Evolutionary conservation across 2,329 filamentous ascomycete genomes (phyloP), one percentile per base, ranked within the genome.

Genomic region (Botryotinia narcissicola): DNA sequence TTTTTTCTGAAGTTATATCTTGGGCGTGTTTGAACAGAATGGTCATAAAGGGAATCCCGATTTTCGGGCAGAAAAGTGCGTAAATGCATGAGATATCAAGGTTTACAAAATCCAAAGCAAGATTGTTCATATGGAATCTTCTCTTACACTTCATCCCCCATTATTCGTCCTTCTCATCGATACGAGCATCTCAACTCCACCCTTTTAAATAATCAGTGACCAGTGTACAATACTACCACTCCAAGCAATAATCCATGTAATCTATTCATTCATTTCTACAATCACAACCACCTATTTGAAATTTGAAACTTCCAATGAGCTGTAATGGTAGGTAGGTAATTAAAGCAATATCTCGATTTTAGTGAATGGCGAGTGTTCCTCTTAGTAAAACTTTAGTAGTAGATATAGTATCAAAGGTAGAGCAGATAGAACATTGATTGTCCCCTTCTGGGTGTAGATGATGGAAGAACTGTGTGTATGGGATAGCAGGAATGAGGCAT

Each of bases 201-300:
- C 86, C 88, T 18, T 86, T 85, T 72, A 93, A 77, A 77, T 78
- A 90, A 89, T 89, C 88, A 9, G 91, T 89, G 2, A 89, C 85
- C 0, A 91, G 90, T 72, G 85, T 84, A 29, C n/a, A 29, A 29
- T 54, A 3, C 86, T 80, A 0, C 90, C 91, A 76, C 87, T 89
- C 35, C 90, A 86, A 8, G 89, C 88, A 62, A 93, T 86, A 18
- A 92, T 86, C 89, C 90, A 92, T 54, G 89, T 86, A 2, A 91
- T 83, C 64, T 91, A 88, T 46, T 87, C 85, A 61, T 90, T 88
- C 1, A 86, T 91, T 88, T 44, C 87, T 85, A 60, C 90, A 88
- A 1, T 86, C 86, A 54, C 92, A 87, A 77, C 93, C 93, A 32
- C 90, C 83, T 71, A 91, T 86, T 80, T 93, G 90, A 81, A 93